A percentile compares a stretch with the other conserved stretches of the same genome.
Evolutionary conservation across 495 filamentous ascomycete species (phyloP).

Genomic region (Hyaloscypha bicolor): DNA sequence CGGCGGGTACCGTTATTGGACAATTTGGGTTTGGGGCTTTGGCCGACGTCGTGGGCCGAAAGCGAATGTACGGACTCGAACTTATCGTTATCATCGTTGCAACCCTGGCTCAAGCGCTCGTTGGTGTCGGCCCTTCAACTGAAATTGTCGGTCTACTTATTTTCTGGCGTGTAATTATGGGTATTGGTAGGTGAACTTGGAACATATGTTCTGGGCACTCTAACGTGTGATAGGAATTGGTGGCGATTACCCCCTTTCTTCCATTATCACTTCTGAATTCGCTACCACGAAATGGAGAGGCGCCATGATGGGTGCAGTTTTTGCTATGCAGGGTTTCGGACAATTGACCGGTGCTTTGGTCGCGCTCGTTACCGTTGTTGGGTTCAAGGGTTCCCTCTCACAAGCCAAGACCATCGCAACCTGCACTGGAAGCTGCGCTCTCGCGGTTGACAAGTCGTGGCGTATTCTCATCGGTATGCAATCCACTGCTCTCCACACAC

Average conservation of each 20-base stretch:
- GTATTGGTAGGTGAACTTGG: conserved; percentile 31
- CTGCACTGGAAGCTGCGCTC: conserved; percentile 65
- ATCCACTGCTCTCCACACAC: conserved; percentile 67
- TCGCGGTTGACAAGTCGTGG: conserved; percentile 90
- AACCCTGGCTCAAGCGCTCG: conserved; percentile 74
- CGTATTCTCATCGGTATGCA: conserved; percentile 71
- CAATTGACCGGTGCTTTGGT: conserved; percentile 72
- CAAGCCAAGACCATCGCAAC: conserved; percentile 48
- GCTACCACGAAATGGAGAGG: conserved; percentile 79
- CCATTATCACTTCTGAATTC: conserved; percentile 82
- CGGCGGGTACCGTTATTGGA: conserved; percentile 81
- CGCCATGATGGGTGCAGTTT: conserved; percentile 83
- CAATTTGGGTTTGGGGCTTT: conserved; percentile 81
- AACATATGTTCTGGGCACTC: neutral
- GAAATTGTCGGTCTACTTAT: conserved; percentile 75
- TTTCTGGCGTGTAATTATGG: conserved; percentile 88
- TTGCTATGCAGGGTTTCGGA: conserved; percentile 82
- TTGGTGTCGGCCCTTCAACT: conserved; percentile 64
- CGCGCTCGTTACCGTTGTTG: conserved; percentile 67
- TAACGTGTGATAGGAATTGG: conserved; percentile 67
- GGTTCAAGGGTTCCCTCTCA: conserved; percentile 68
- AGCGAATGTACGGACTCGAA: conserved; percentile 83
- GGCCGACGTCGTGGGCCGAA: conserved; percentile 75
- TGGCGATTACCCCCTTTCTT: conserved; percentile 88
- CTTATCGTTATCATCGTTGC: conserved; percentile 86